Conservation (phyloP, 163 green algal genomes). For the Scenedesmus sp. region DNA sequence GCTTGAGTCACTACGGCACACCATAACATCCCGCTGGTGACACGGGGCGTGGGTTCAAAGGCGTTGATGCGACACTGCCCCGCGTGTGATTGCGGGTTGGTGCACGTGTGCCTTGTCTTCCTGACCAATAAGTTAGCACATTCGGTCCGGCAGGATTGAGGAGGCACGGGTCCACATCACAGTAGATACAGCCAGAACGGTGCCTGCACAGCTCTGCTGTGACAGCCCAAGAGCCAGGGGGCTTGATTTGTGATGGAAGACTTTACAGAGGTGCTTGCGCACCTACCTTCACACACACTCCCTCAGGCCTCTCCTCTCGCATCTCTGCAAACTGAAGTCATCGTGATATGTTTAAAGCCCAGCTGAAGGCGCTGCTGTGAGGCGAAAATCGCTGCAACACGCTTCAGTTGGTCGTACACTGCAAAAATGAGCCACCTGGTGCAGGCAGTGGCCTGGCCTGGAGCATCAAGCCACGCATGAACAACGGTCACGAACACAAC, state of each 20-base stretch:
- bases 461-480: constrained; percentile 8
- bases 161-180: too few relatives aligned
- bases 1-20: not conserved
- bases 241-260: not conserved
- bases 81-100: not conserved
- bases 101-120: too few relatives aligned
- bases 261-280: constrained; percentile 15
- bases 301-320: constrained; percentile 4
- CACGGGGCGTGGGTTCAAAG: not conserved
- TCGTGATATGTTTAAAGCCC: not conserved
- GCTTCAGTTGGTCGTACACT: not conserved
- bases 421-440: constrained; percentile 4
- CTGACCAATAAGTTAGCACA: too few relatives aligned
- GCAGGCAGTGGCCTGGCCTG: constrained; percentile 1
- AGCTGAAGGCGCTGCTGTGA: not conserved
- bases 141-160: too few relatives aligned
- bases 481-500: not conserved
- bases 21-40: not conserved
- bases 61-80: not conserved
- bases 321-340: constrained; percentile 9
- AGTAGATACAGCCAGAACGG: too few relatives aligned
- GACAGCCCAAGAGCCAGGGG: not conserved
- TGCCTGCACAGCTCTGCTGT: not conserved
- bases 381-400: not conserved
- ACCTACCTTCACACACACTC: constrained; percentile 29